Base-by-base conservation (phyloP, 441 rosid species). In the Populus hybrid region DNA sequence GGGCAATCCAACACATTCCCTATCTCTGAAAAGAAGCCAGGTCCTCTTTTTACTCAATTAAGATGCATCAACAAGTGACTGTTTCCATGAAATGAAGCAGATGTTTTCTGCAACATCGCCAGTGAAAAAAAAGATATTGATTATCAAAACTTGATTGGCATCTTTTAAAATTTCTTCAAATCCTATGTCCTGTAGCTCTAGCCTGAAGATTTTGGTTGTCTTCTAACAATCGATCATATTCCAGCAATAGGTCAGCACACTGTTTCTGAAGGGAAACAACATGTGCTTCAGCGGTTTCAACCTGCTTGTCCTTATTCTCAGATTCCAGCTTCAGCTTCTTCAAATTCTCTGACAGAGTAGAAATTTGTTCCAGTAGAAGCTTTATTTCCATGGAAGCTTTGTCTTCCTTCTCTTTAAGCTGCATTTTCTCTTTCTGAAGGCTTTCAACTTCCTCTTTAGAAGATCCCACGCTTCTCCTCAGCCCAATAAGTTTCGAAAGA, bases 171-270 rank as follows among this genome's bases (percentile, higher is more conserved):
- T 12, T 72, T 79, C 65, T 72, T 86, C 82, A 85, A 12, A 77
- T 79, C 74, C 79, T 83, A 23, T 84, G 85, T 71, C 95, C 93
- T 77, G 78, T 57, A 82, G 86, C 87, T 77, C 86, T 89, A 77
- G 82, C 87, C 85, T 95, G 99, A 67, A 96, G 97, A 74, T 84
- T 88, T 79, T 96, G 98, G 84, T 96, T 96, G 77, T 91, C 95
- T 86, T 96, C 98, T 40, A 96, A 82, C 64, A 96, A 78, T 53
- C 91, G 91, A 74, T 96, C 99, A 42, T 96, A 96, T 86, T 96
- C 97, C 2, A 96, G 89, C 34, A 96, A 90, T 21, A 96, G 81
- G 78, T 94, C 97, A 7, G 95, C 95, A 61, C 95, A 89, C 73
- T 96, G 98, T 81, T 94, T 92, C 84, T 94, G 98, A 34, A 96